Percentiles rank a stretch among this genome's conserved stretches.
Evolutionary conservation across 2,329 filamentous ascomycete species (phyloP).

Genomic region (Geosmithia flava): DNA sequence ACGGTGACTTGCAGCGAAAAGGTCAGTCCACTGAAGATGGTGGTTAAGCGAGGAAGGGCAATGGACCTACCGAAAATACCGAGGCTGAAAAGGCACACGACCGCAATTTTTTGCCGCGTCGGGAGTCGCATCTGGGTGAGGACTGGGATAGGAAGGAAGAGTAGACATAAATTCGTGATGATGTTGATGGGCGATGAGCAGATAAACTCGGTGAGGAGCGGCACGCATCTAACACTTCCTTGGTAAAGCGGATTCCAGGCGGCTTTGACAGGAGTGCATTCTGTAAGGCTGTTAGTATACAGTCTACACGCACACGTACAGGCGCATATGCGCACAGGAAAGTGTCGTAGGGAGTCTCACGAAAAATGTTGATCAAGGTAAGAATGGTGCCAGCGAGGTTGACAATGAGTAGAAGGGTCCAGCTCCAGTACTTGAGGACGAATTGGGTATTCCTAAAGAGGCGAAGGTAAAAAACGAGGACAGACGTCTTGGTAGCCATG

Average conservation of each 20-base stretch:
- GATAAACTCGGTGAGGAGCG: conserved; percentile 49
- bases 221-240: conserved; percentile 33
- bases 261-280: conserved; percentile 64
- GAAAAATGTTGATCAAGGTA: conserved; percentile 78
- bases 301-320: neutral
- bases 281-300: neutral
- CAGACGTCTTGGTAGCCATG: conserved; percentile 88
- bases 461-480: conserved; percentile 79
- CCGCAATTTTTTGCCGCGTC: conserved; percentile 72
- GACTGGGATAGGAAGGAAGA: conserved; percentile 64
- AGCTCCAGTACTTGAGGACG: conserved; percentile 71
- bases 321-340: neutral
- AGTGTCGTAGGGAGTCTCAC: neutral
- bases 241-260: conserved; percentile 40
- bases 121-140: conserved; percentile 78
- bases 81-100: conserved; percentile 75
- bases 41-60: neutral
- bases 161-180: conserved; percentile 76
- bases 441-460: conserved; percentile 67
- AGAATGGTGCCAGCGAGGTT: conserved; percentile 68
- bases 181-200: conserved; percentile 84
- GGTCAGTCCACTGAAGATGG: neutral
- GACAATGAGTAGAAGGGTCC: conserved; percentile 63
- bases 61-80: conserved; percentile 50
- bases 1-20: conserved; percentile 48